phyloP scores from a whole-genome alignment of 2,329 filamentous ascomycete species.

The Sclerotinia sclerotiorum region DNA sequence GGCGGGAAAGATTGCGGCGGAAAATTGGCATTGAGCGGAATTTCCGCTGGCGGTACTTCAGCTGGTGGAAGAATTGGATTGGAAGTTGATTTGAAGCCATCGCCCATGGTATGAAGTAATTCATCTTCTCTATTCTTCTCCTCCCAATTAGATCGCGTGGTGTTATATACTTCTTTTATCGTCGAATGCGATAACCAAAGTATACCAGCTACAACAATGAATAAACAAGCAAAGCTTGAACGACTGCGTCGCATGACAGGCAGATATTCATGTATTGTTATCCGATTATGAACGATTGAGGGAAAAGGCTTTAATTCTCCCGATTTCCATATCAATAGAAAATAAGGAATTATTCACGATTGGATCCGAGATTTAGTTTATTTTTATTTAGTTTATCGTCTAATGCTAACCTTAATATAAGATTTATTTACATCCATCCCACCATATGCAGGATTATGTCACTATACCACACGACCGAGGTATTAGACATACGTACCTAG shows the following conservation, averaged over 20 bases:
- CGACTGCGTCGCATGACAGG: constrained; percentile 8
- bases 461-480: neutral
- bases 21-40: neutral
- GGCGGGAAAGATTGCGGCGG: neutral
- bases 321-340: neutral
- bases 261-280: neutral
- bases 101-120: neutral
- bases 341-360: neutral
- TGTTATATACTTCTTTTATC: neutral
- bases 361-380: neutral
- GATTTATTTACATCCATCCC: neutral
- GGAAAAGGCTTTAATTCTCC: neutral
- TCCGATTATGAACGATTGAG: neutral
- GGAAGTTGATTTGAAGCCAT: neutral
- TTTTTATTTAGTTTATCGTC: neutral
- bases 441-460: neutral
- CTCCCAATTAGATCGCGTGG: neutral
- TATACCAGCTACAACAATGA: neutral
- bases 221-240: constrained; percentile 6
- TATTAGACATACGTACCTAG: neutral
- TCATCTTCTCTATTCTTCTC: neutral
- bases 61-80: neutral
- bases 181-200: constrained; percentile 1
- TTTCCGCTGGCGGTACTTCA: neutral
- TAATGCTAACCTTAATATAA: too few relatives aligned